Evolutionary conservation across 495 filamentous ascomycete species (phyloP).

Genomic region (Neurospora sp.): DNA sequence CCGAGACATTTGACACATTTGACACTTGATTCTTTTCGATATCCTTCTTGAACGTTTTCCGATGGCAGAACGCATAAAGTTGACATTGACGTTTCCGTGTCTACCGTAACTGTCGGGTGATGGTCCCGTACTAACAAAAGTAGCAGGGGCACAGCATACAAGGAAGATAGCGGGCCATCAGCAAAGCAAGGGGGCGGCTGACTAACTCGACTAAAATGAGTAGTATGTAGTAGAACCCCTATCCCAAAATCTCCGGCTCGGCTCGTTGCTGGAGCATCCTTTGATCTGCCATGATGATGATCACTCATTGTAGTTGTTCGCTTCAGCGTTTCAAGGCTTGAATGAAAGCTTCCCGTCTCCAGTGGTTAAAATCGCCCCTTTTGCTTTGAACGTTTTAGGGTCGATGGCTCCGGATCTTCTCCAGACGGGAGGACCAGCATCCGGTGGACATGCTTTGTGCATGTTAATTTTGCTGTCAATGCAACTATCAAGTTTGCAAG

Average conservation of each 20-base stretch:
- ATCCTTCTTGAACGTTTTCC: background rate
- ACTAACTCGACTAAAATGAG: background rate
- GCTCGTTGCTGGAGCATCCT: background rate
- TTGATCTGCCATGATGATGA: background rate
- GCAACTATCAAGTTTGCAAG: background rate
- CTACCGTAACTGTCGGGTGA: background rate
- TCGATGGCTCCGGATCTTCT: background rate
- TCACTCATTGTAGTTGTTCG: background rate
- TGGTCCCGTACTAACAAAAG: background rate
- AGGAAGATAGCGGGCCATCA: background rate
- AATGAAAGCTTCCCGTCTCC: background rate
- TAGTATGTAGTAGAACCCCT: background rate
- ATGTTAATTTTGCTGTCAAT: background rate
- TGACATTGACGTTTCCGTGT: background rate
- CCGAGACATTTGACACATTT: background rate
- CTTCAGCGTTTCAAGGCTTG: background rate
- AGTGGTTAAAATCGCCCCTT: background rate
- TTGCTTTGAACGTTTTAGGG: background rate
- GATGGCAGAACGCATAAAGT: background rate
- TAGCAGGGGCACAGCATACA: background rate
- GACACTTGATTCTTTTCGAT: background rate
- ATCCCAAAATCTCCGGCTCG: background rate
- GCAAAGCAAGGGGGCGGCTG: background rate
- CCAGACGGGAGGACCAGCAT: background rate
- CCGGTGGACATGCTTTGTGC: background rate